phyloP scores from a whole-genome alignment of 768 basidiomycete species.

The Lyophyllum semitale region DNA sequence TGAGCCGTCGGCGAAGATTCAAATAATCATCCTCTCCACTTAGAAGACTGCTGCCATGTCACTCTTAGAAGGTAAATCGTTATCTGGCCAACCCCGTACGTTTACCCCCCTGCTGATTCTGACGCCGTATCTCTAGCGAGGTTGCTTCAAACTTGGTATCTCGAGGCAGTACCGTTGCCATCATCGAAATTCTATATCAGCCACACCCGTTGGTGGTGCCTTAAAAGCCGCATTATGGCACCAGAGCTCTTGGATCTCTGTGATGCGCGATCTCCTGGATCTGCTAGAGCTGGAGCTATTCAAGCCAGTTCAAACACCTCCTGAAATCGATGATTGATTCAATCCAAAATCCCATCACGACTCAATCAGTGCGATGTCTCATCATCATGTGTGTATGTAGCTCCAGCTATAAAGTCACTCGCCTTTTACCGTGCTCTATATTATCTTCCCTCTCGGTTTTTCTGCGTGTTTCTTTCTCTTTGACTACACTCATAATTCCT shows the following conservation, averaged over 20 bases:
- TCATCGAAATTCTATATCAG: background rate
- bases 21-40: constrained; percentile 1
- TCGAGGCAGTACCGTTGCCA: background rate
- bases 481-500: background rate
- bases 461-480: background rate
- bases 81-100: background rate
- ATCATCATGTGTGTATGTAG: constrained; percentile 7
- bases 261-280: background rate
- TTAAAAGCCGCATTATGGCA: background rate
- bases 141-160: background rate
- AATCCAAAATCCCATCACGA: constrained; percentile 2
- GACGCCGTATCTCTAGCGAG: no score
- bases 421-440: background rate
- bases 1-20: constrained; percentile 12
- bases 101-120: background rate
- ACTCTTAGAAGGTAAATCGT: background rate
- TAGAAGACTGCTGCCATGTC: background rate
- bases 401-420: constrained; percentile 8
- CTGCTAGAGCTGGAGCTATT: background rate
- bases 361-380: constrained; percentile 2
- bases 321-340: constrained; percentile 17
- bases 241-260: background rate
- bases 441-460: background rate
- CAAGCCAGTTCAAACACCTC: constrained; percentile 11
- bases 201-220: background rate